Conservation (phyloP, 495 filamentous ascomycete genomes). For the Penicillium riverlandense region DNA sequence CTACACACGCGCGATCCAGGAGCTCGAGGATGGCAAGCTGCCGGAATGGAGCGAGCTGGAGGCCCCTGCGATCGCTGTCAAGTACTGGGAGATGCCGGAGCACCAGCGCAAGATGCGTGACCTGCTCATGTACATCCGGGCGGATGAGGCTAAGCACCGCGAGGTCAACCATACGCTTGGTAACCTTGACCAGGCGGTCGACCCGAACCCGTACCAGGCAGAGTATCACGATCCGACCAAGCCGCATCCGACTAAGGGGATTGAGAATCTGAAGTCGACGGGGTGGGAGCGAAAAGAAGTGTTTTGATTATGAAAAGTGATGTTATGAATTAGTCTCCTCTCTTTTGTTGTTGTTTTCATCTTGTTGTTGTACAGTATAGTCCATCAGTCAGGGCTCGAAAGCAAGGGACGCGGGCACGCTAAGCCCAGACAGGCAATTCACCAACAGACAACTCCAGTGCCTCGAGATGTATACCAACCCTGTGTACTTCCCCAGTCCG, state of each 20-base stretch:
- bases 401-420: constrained; percentile 4
- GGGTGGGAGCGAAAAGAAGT: constrained; percentile 87
- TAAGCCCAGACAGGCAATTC: constrained; percentile 4
- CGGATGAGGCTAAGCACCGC: constrained; percentile 93
- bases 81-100: constrained; percentile 92
- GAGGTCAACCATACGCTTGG: constrained; percentile 95
- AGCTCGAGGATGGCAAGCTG: constrained; percentile 76
- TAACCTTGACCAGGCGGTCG: constrained; percentile 71
- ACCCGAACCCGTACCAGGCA: constrained; percentile 86
- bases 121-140: constrained; percentile 79
- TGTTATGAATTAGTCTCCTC: too few species aligned
- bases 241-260: constrained; percentile 64
- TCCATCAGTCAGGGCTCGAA: background rate
- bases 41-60: constrained; percentile 73
- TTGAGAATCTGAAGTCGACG: constrained; percentile 55
- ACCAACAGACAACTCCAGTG: background rate
- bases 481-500: too few species aligned
- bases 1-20: constrained; percentile 78
- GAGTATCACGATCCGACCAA: constrained; percentile 58
- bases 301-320: constrained; percentile 1
- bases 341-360: background rate
- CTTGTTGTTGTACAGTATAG: background rate
- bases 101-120: constrained; percentile 75
- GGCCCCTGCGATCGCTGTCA: constrained; percentile 80
- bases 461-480: background rate